Conservation (phyloP, 192 early-diverging fungal genomes). For the Backusella psychrophila region DNA sequence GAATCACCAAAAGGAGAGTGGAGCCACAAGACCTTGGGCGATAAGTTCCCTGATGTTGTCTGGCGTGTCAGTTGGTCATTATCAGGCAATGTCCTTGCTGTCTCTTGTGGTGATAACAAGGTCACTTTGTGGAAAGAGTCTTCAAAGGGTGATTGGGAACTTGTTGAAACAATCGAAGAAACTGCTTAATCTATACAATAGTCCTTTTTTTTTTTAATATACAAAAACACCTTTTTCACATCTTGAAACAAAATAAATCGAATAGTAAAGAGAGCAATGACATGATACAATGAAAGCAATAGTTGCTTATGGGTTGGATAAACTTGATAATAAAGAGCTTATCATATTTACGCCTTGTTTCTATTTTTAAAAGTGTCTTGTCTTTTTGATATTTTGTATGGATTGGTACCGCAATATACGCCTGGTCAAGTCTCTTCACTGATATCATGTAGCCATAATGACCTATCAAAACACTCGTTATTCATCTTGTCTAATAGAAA, state of each 20-base stretch:
- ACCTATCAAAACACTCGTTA: no score
- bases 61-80: constrained; percentile 99
- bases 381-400: no score
- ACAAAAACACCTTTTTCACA: neutral
- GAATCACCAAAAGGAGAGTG: constrained; percentile 68
- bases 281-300: no score
- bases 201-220: neutral
- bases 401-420: no score
- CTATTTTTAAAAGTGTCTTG: no score
- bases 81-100: constrained; percentile 94
- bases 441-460: no score
- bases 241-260: neutral
- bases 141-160: constrained; percentile 86
- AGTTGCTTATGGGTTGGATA: no score
- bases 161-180: constrained; percentile 75
- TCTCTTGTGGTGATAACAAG: constrained; percentile 96
- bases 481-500: no score
- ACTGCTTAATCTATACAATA: constrained; percentile 12
- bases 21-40: constrained; percentile 70
- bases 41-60: constrained; percentile 92
- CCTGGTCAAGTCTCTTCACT: no score
- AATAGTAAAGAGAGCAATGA: no score
- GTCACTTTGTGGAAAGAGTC: constrained; percentile 97
- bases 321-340: no score
- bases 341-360: no score